Evolutionary conservation across 192 early-diverging fungal species (phyloP).

Genomic region (Rhizophagus sp.): DNA sequence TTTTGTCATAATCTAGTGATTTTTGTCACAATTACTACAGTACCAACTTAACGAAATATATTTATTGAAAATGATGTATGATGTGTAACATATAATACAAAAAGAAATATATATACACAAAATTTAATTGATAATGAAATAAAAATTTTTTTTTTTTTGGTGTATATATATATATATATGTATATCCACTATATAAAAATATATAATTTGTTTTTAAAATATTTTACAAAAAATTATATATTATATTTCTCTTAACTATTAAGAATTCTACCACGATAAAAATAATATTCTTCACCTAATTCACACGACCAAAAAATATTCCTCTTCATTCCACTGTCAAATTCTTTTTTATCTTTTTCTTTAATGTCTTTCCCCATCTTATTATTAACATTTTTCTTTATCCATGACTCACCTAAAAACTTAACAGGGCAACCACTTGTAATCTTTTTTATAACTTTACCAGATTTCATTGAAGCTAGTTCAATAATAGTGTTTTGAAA

Average conservation of each 20-base stretch:
- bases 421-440: not conserved
- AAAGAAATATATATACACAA: too few species aligned
- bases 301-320: conserved; percentile 16
- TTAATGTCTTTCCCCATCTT: not conserved
- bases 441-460: not conserved
- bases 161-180: too few species aligned
- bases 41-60: too few species aligned
- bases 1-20: too few species aligned
- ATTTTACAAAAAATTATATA: too few species aligned
- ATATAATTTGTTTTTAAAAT: too few species aligned
- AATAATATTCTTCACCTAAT: not conserved
- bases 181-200: too few species aligned
- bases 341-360: not conserved
- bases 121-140: too few species aligned
- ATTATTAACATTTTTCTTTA: not conserved
- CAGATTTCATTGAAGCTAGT: conserved; percentile 11
- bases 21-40: too few species aligned
- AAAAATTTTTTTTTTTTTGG: too few species aligned
- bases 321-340: conserved; percentile 2
- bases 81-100: too few species aligned
- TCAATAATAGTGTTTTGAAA: conserved; percentile 4
- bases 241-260: not conserved
- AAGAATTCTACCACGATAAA: conserved; percentile 12
- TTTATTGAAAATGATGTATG: too few species aligned
- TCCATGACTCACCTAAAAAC: conserved; percentile 8